These are phyloP conservation scores for Apiospora aurea DNA, from an alignment of 2,329 filamentous ascomycete species.

Conservation along the genomic window DNA sequence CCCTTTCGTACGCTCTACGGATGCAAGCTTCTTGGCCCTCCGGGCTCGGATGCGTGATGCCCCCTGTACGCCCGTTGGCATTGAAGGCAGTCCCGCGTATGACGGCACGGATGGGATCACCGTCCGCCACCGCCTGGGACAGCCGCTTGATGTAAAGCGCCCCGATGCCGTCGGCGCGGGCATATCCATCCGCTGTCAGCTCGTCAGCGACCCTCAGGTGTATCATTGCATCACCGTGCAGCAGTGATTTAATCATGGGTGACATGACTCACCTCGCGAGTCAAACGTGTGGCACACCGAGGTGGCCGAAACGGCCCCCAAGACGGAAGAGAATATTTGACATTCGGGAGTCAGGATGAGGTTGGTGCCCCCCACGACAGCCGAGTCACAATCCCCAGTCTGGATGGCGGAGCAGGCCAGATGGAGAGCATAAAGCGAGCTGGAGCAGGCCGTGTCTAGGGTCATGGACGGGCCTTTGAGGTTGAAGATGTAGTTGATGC, in stretches of 20 bases:
- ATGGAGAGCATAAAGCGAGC: constrained; percentile 36
- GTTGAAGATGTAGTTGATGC: constrained; percentile 44
- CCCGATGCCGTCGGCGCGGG: constrained; percentile 56
- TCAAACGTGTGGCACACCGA: constrained; percentile 51
- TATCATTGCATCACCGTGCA: too few species aligned
- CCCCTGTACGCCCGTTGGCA: constrained; percentile 34
- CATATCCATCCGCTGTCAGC: constrained; percentile 58
- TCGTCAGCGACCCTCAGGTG: too few species aligned
- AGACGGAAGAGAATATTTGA: constrained; percentile 31
- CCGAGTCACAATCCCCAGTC: constrained; percentile 32
- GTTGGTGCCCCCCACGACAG: constrained; percentile 36
- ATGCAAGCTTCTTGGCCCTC: constrained; percentile 34
- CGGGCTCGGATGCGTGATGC: constrained; percentile 33
- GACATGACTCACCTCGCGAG: too few species aligned
- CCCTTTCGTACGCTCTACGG: constrained; percentile 32
- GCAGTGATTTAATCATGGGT: too few species aligned
- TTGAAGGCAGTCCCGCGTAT: constrained; percentile 35
- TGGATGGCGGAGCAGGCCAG: constrained; percentile 30
- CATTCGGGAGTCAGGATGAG: constrained; percentile 34
- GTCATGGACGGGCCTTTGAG: constrained; percentile 39
- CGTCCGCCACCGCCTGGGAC: constrained; percentile 24
- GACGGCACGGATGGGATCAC: constrained; percentile 30
- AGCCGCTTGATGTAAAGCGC: constrained; percentile 40
- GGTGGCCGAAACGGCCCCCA: constrained; percentile 43
- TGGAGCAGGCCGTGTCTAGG: constrained; percentile 44